Percentiles rank a stretch among this genome's conserved stretches.
Evolutionary conservation across 2,329 filamentous ascomycete species (phyloP).

Genomic region (Diplodia intermedia): DNA sequence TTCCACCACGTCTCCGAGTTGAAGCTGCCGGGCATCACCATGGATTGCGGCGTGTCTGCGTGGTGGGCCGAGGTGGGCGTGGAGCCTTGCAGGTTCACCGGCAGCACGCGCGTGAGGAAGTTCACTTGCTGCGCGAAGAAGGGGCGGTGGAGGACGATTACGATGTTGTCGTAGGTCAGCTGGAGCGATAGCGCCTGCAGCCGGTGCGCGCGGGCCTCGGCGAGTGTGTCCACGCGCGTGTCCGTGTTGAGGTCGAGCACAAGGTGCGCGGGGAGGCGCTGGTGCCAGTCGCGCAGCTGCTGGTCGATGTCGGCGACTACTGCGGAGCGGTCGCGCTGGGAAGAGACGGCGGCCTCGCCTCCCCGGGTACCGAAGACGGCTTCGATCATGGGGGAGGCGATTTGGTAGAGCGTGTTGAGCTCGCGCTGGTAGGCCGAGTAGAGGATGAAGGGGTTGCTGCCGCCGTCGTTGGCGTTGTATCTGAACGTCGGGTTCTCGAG

Average conservation of each 20-base stretch:
- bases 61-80: slow-evolving; percentile 1
- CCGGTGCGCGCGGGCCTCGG: slow-evolving; percentile 36
- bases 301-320: slow-evolving; percentile 37
- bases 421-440: slow-evolving; percentile 40
- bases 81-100: slow-evolving; percentile 1
- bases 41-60: slow-evolving; percentile 13
- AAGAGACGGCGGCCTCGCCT: slow-evolving; percentile 18
- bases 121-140: slow-evolving; percentile 49
- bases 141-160: slow-evolving; percentile 54
- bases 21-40: slow-evolving; percentile 34
- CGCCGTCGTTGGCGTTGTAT: neutral
- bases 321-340: slow-evolving; percentile 34
- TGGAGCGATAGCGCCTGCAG: slow-evolving; percentile 54
- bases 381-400: slow-evolving; percentile 43
- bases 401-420: slow-evolving; percentile 43
- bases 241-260: slow-evolving; percentile 37
- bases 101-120: slow-evolving; percentile 36
- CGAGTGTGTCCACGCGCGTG: slow-evolving; percentile 33
- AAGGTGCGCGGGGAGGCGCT: slow-evolving; percentile 39
- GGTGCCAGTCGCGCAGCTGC: slow-evolving; percentile 39
- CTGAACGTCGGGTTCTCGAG: slow-evolving; percentile 39
- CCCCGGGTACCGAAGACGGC: slow-evolving; percentile 39
- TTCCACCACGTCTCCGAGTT: slow-evolving; percentile 46
- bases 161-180: slow-evolving; percentile 53
- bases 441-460: slow-evolving; percentile 20